Conservation (phyloP, 169 alveolate genomes). For the Plasmodium coatneyi region DNA sequence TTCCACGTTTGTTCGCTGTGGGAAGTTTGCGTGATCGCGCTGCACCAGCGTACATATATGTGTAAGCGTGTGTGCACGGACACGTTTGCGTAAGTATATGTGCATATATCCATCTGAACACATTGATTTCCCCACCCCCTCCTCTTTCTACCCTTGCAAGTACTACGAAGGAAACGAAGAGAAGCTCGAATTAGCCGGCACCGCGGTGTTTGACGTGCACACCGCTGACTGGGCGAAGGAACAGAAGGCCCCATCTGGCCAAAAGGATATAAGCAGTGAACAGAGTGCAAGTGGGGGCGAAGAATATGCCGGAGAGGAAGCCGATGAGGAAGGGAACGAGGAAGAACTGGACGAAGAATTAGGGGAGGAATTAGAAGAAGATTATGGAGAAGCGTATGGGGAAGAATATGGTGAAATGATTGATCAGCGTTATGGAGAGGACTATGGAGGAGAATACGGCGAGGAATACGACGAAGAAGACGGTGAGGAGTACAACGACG, state of each 20-base stretch:
- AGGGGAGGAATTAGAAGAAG: neutral
- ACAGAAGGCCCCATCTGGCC: neutral
- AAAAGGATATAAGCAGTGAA: neutral
- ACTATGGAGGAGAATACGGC: neutral
- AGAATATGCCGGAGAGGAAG: neutral
- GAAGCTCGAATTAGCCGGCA: neutral
- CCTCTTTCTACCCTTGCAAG: neutral
- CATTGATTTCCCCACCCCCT: neutral
- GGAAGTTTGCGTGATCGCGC: too few species aligned
- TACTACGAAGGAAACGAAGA: neutral
- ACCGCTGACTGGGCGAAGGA: neutral
- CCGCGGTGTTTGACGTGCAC: neutral
- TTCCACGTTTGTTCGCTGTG: neutral
- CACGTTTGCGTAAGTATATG: neutral
- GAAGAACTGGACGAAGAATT: neutral
- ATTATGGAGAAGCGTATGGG: neutral
- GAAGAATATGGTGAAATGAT: neutral
- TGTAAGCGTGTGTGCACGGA: neutral
- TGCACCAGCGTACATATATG: neutral
- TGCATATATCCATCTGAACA: neutral
- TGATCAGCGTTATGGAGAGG: neutral
- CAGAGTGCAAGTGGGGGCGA: neutral
- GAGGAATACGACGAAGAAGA: neutral
- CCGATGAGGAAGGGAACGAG: neutral
- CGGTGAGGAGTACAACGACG: neutral